These are phyloP conservation scores for Pharus latifolius DNA, from an alignment of 176 grass and related monocot species.

Conservation along the genomic window DNA sequence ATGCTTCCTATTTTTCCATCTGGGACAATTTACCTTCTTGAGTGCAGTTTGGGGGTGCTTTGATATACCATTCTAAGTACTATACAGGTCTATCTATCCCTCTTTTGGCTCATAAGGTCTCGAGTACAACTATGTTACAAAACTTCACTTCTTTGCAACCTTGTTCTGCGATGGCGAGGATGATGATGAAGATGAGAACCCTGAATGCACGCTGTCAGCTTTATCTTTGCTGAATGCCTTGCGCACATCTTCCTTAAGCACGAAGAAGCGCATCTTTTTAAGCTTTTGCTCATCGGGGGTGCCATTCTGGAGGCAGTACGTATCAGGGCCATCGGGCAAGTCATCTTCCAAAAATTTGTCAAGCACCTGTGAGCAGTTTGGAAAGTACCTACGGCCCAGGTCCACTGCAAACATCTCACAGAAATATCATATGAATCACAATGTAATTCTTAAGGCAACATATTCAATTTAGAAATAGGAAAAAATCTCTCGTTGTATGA, in stretches of 20 bases:
- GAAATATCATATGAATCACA: background rate
- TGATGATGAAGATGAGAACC: conserved; percentile 45
- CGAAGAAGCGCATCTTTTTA: conserved; percentile 64
- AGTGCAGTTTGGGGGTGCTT: background rate
- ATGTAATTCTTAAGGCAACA: background rate
- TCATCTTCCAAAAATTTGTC: conserved; percentile 80
- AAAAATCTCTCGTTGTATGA: background rate
- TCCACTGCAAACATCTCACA: conserved; percentile 49
- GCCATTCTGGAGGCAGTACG: conserved; percentile 43
- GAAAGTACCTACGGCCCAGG: conserved; percentile 67
- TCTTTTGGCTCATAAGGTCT: background rate
- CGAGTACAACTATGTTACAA: background rate
- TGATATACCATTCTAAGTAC: conserved; percentile 10
- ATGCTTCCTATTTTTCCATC: background rate
- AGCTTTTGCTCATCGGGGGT: conserved; percentile 60
- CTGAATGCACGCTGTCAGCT: conserved; percentile 27
- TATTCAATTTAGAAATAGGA: background rate
- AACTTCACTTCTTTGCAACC: conserved; percentile 22
- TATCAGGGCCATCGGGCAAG: conserved; percentile 24
- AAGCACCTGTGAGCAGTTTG: conserved; percentile 77
- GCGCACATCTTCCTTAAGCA: conserved; percentile 66
- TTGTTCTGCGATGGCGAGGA: conserved; percentile 13
- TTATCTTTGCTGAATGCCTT: conserved; percentile 87
- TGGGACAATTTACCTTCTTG: background rate
- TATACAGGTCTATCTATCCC: conserved; percentile 5